A percentile compares a stretch with the other conserved stretches of the same genome.
Conservation (phyloP, 2,329 filamentous ascomycete species). For the Chalara sp. region DNA sequence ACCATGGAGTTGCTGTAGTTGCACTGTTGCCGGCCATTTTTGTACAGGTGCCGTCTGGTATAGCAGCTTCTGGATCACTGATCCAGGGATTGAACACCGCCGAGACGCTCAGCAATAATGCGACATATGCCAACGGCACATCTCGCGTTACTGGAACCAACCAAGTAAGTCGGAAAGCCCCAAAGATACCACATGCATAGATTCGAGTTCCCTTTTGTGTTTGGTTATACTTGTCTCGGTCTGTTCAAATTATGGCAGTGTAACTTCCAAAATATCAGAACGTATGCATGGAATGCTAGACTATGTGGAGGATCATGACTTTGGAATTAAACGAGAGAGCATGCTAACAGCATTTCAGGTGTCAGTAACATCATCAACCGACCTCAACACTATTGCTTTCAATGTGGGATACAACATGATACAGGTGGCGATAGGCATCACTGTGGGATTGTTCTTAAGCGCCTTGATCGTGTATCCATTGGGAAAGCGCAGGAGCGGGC, state of each 20-base stretch:
- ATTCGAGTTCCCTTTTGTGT: too few species aligned
- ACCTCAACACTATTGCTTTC: conserved; percentile 31
- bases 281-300: too few species aligned
- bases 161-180: conserved; percentile 12
- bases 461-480: conserved; percentile 34
- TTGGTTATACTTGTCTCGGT: too few species aligned
- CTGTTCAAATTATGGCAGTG: too few species aligned
- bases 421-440: conserved; percentile 35
- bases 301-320: conserved; percentile 7
- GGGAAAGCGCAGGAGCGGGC: conserved; percentile 33
- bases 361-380: conserved; percentile 11
- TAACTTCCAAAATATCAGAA: too few species aligned
- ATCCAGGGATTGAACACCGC: conserved; percentile 51
- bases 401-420: conserved; percentile 35
- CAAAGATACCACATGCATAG: too few species aligned
- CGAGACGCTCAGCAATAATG: conserved; percentile 40
- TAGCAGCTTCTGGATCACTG: conserved; percentile 54
- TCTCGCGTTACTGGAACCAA: conserved; percentile 20
- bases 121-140: conserved; percentile 22
- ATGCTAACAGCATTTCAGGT: conserved; percentile 16
- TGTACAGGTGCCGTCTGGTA: conserved; percentile 55
- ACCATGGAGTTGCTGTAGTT: conserved; percentile 65
- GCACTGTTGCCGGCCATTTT: conserved; percentile 86
- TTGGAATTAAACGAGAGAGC: not conserved
- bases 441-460: conserved; percentile 33